Conservation (phyloP, 768 basidiomycete species). For the Phanerodontia chrysosporium region DNA sequence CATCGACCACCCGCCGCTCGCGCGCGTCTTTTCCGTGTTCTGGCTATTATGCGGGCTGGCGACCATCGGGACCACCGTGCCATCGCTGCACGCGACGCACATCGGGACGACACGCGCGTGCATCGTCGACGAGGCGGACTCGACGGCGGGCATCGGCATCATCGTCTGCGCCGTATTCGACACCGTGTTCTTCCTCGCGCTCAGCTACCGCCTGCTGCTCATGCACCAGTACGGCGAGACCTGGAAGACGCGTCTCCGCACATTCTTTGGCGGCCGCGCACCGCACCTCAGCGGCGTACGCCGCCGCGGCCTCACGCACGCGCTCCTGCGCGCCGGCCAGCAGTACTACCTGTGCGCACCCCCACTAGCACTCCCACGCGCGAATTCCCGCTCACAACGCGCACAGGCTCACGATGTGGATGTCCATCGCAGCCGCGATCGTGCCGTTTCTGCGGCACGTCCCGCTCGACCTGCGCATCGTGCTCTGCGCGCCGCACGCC, state of each 20-base stretch:
- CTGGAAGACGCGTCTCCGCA: neutral
- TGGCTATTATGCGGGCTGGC: neutral
- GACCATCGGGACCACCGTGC: neutral
- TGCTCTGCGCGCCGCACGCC: neutral
- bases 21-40: neutral
- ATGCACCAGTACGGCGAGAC: neutral
- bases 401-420: conserved; percentile 1
- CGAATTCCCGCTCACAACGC: neutral
- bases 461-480: neutral
- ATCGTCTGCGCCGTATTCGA: neutral
- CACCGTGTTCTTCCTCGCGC: neutral
- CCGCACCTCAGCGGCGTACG: neutral
- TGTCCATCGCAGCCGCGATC: neutral
- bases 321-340: neutral
- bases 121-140: neutral
- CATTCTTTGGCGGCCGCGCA: neutral
- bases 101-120: neutral
- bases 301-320: neutral
- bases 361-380: neutral
- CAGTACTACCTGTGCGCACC: neutral
- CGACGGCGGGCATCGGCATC: neutral
- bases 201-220: neutral
- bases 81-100: neutral
- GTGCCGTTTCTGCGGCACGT: neutral
- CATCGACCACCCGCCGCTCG: neutral